Percentiles rank a stretch among this genome's conserved stretches.
These are phyloP conservation scores for Colletotrichum siamense DNA, from an alignment of 2,329 filamentous ascomycete species.

Conservation along the genomic window DNA sequence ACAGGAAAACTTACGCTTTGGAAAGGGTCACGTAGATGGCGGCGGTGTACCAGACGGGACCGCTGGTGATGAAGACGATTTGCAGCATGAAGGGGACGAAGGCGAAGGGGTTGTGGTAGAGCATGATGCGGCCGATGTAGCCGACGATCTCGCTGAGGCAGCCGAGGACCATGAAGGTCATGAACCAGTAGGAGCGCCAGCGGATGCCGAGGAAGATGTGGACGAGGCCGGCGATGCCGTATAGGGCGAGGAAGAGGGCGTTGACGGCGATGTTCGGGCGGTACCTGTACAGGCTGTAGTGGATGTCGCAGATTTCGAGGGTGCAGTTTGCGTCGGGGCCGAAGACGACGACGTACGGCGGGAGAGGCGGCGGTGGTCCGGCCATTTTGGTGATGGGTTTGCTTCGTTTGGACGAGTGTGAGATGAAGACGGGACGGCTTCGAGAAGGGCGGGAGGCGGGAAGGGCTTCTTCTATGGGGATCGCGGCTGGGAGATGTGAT, in stretches of 20 bases:
- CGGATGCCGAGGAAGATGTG: conserved; percentile 51
- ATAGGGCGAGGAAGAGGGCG: conserved; percentile 46
- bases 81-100: conserved; percentile 70
- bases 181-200: conserved; percentile 55
- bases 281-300: conserved; percentile 52
- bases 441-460: neutral
- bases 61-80: conserved; percentile 63
- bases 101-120: conserved; percentile 63
- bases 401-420: neutral
- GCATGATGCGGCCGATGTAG: conserved; percentile 64
- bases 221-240: conserved; percentile 50
- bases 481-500: neutral
- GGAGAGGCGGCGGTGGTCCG: conserved; percentile 13
- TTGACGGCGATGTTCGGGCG: conserved; percentile 49
- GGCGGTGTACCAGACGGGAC: conserved; percentile 57
- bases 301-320: conserved; percentile 49
- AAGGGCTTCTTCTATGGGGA: neutral
- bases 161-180: conserved; percentile 59
- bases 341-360: conserved; percentile 35
- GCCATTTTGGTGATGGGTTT: conserved; percentile 29
- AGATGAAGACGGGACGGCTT: neutral
- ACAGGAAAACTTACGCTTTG: conserved; percentile 35
- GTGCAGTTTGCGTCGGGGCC: conserved; percentile 56
- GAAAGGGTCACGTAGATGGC: conserved; percentile 70
- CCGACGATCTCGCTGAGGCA: conserved; percentile 65